phyloP scores from a whole-genome alignment of 2,329 filamentous ascomycete genomes.

The Lecanosticta acicola region DNA sequence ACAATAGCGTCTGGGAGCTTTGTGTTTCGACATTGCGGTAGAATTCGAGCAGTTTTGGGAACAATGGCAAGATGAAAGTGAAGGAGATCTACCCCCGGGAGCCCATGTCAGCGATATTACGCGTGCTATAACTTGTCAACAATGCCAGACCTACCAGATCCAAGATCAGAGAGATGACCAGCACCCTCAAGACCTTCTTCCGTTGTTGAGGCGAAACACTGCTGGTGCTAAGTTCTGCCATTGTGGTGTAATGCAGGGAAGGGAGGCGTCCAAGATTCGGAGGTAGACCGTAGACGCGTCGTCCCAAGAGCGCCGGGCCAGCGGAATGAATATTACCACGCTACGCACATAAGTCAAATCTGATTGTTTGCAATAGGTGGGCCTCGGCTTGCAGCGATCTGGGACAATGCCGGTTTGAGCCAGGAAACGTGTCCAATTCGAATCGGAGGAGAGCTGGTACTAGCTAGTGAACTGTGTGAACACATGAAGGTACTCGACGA shows the following conservation, averaged over 20 bases:
- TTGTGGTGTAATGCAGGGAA: constrained; percentile 2
- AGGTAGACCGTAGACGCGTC: background rate
- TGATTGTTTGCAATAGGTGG: too few species aligned
- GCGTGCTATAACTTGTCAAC: background rate
- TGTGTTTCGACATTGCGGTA: constrained; percentile 76
- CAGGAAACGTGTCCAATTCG: background rate
- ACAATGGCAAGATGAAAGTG: constrained; percentile 94
- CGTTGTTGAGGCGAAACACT: constrained; percentile 12
- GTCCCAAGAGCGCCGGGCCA: background rate
- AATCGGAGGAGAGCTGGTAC: too few species aligned
- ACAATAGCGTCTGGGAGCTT: constrained; percentile 61
- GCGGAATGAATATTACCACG: constrained; percentile 2
- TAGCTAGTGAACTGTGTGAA: background rate
- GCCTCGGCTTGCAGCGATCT: background rate
- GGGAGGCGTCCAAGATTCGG: background rate
- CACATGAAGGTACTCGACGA: background rate
- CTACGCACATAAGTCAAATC: constrained; percentile 3
- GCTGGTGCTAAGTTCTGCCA: constrained; percentile 2
- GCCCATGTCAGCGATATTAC: background rate
- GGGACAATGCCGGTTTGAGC: background rate
- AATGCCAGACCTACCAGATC: constrained; percentile 19
- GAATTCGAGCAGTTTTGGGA: constrained; percentile 91
- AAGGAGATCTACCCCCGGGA: constrained; percentile 70
- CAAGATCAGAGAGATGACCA: constrained; percentile 21
- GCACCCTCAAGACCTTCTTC: constrained; percentile 21